Percentiles rank a stretch among this genome's conserved stretches.
These are phyloP conservation scores for Basipetospora chlamydospora DNA, from an alignment of 2,329 filamentous ascomycete genomes.

Conservation along the genomic window DNA sequence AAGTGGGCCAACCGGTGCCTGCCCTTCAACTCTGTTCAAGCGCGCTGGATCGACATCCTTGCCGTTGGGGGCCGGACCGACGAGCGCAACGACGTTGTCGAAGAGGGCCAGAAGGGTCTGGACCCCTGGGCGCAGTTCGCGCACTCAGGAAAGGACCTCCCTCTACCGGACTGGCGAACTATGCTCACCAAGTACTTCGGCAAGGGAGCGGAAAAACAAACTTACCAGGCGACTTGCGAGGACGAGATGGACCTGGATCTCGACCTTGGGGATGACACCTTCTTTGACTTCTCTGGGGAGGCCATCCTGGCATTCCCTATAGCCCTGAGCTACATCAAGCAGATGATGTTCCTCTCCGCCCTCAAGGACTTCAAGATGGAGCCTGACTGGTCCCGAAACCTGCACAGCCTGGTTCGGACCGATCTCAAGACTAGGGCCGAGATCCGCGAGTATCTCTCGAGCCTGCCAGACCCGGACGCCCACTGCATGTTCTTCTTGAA, in stretches of 20 bases:
- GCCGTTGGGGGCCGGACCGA: conserved; percentile 53
- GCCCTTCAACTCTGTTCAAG: conserved; percentile 62
- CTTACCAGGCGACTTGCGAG: no score
- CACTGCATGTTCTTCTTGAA: conserved; percentile 29
- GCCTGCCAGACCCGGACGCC: conserved; percentile 17
- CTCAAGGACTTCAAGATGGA: conserved; percentile 42
- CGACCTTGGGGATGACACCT: conserved; percentile 7
- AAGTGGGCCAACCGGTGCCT: conserved; percentile 86
- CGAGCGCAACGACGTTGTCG: conserved; percentile 68
- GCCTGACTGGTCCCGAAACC: conserved; percentile 69
- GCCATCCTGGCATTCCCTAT: conserved; percentile 45
- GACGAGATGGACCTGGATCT: conserved; percentile 3
- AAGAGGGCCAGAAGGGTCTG: conserved; percentile 80
- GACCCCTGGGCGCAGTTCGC: conserved; percentile 46
- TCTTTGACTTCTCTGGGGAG: conserved; percentile 29
- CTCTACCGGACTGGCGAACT: conserved; percentile 35
- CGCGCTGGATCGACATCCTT: conserved; percentile 77
- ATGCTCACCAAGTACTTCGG: conserved; percentile 36
- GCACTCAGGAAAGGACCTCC: conserved; percentile 23
- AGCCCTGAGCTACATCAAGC: conserved; percentile 53
- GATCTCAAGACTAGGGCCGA: conserved; percentile 49
- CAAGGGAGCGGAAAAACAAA: neutral
- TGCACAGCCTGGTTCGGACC: conserved; percentile 58
- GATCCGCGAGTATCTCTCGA: conserved; percentile 38
- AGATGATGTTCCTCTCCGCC: conserved; percentile 35